A percentile compares a stretch with the other conserved stretches of the same genome.
phyloP scores from a whole-genome alignment of 495 filamentous ascomycete species.

The Aspergillus baeticus region DNA sequence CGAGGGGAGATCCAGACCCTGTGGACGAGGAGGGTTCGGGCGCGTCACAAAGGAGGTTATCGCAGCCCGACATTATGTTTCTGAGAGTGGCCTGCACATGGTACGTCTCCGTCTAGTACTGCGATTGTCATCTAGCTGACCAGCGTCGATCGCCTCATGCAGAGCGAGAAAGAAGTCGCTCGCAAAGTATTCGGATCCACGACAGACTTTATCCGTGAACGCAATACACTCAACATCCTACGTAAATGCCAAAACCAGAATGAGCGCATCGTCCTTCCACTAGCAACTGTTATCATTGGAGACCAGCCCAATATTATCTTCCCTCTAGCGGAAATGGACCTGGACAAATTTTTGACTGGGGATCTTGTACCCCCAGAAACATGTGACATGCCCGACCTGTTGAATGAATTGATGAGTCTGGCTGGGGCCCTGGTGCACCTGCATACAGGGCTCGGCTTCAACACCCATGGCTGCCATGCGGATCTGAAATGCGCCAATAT shows the following conservation, averaged over 20 bases:
- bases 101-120: background rate
- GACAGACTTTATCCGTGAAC: too few relatives aligned
- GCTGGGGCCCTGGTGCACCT: conserved; percentile 19
- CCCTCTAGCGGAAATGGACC: conserved; percentile 14
- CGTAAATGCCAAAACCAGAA: background rate
- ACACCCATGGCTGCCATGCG: conserved; percentile 13
- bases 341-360: conserved; percentile 8
- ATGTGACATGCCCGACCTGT: background rate
- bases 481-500: conserved; percentile 29
- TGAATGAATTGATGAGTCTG: conserved; percentile 8
- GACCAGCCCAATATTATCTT: conserved; percentile 13
- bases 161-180: conserved; percentile 8
- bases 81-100: background rate
- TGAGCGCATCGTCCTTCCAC: conserved; percentile 4
- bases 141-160: background rate
- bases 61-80: conserved; percentile 4
- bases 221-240: background rate
- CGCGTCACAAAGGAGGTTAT: conserved; percentile 13
- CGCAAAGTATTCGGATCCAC: conserved; percentile 1
- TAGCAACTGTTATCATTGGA: conserved; percentile 13
- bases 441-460: conserved; percentile 6
- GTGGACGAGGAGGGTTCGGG: conserved; percentile 12
- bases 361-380: background rate
- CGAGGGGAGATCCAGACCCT: background rate
- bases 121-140: background rate